Percentiles rank a stretch among this genome's conserved stretches.
phyloP scores from a whole-genome alignment of 768 basidiomycete genomes.

The Lactifluus piperatus region DNA sequence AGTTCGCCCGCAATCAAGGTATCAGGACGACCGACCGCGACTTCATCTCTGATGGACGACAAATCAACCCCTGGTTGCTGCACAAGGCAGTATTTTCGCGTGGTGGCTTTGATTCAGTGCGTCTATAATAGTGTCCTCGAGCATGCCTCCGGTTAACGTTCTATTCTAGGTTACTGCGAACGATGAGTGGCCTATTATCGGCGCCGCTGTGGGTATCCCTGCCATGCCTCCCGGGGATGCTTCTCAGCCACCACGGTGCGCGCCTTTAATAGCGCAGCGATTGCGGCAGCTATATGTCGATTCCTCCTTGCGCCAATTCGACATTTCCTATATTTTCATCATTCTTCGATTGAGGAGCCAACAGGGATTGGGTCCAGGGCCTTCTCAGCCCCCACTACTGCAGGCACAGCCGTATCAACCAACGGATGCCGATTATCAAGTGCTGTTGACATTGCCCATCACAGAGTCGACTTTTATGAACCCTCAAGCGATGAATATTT shows the following conservation, averaged over 20 bases:
- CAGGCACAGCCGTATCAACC: conserved; percentile 7
- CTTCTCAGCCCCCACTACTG: neutral
- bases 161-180: conserved; percentile 2
- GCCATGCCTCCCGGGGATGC: neutral
- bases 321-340: conserved; percentile 2
- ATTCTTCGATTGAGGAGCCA: neutral
- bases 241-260: conserved; percentile 1
- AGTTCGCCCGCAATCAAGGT: neutral
- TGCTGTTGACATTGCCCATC: conserved; percentile 7
- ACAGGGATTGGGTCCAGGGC: neutral
- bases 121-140: neutral
- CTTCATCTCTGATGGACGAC: neutral
- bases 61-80: conserved; percentile 2
- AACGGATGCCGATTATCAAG: conserved; percentile 12
- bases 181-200: conserved; percentile 11
- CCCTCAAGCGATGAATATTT: conserved; percentile 3
- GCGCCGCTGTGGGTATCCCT: conserved; percentile 4
- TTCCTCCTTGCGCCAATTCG: neutral
- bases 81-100: conserved; percentile 1
- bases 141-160: neutral
- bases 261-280: neutral
- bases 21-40: conserved; percentile 2
- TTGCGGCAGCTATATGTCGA: conserved; percentile 6
- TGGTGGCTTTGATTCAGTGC: conserved; percentile 3
- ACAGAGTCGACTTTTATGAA: neutral